Conservation (phyloP, 2,329 filamentous ascomycete species). For the Fonsecaea multimorphosa region DNA sequence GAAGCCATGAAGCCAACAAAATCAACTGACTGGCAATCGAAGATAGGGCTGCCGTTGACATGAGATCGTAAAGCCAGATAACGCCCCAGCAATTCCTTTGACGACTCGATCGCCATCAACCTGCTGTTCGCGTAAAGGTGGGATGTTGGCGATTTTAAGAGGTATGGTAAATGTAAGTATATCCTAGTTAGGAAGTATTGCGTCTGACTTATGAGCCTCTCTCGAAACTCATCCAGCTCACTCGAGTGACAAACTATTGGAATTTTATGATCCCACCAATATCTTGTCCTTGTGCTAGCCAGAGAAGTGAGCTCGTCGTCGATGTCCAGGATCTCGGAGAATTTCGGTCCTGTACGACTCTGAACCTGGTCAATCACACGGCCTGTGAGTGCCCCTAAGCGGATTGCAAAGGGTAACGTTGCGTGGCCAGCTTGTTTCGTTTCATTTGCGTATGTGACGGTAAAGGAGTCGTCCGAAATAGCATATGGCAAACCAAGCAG, state of each 20-base stretch:
- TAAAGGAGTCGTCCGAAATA: constrained; percentile 20
- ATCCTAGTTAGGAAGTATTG: constrained; percentile 21
- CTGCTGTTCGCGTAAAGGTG: constrained; percentile 17
- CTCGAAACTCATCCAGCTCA: constrained; percentile 14
- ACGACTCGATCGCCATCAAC: constrained; percentile 10
- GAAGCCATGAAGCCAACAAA: constrained; percentile 24
- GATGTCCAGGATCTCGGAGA: constrained; percentile 22
- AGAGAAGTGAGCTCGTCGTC: constrained; percentile 22
- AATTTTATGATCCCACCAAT: constrained; percentile 19
- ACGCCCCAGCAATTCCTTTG: constrained; percentile 11
- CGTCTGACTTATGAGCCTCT: constrained; percentile 17
- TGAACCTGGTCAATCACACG: constrained; percentile 25
- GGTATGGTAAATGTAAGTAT: constrained; percentile 23
- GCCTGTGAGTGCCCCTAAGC: constrained; percentile 14
- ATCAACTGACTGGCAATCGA: constrained; percentile 23
- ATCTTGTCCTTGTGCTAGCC: background rate
- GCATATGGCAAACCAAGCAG: constrained; percentile 22
- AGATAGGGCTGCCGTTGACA: constrained; percentile 10
- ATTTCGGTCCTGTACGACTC: constrained; percentile 4
- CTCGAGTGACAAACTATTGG: background rate
- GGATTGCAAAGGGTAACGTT: constrained; percentile 18
- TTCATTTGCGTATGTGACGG: constrained; percentile 8
- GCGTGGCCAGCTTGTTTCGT: constrained; percentile 11
- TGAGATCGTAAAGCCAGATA: constrained; percentile 18
- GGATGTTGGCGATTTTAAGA: constrained; percentile 19